Base-by-base conservation (phyloP, 139 green algal species). In the Chlorella sp. region DNA sequence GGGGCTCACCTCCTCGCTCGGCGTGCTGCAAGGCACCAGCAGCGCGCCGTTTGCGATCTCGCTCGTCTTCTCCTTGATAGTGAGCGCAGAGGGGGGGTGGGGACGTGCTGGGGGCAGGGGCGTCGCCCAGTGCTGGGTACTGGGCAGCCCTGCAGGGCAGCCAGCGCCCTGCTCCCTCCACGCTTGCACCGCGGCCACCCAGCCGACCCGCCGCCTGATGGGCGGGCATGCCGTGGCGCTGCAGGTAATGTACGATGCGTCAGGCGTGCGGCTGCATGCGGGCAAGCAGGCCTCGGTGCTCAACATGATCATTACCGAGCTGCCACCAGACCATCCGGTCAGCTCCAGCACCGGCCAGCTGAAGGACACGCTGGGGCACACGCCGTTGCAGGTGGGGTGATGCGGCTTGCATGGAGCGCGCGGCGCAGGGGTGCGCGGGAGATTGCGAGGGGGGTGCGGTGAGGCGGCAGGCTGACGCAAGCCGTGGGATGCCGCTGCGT, bases 201-300 rank as follows among this genome's bases (percentile, higher is more conserved):
- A n/a, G n/a, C n/a, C n/a, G n/a, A n/a, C n/a, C n/a, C n/a, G n/a
- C n/a, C n/a, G 53, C 53, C 53, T 35, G 19, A 17, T 29, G 38
- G 58, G 6, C 51, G 21, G 6, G 51, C 51, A 17, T 2, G 46
- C 40, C 58, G 27, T 55, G 2, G 23, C 74, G 40, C 43, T 61
- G 21, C 69, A 83, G 77, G 79, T 90, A 5, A 91, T 91, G 86
- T 99, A 99, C 74, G 96, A 99, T 80, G 96, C 96, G 2, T 94
- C 95, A 17, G 91, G 91, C 21, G 96, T 99, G 55, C 84, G 96
- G 25, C 80, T 90, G 42, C 96, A 99, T 76, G 96, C 96, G 56
- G 95, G 95, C 55, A 95, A 94, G 79, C 95, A 99, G 76, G 95
- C 95, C 23, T 87, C 94, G 77, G 95, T 98, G 27, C 86, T 99